These are phyloP conservation scores for Calycina herbarum DNA, from an alignment of 2,329 filamentous ascomycete genomes.

Conservation along the genomic window DNA sequence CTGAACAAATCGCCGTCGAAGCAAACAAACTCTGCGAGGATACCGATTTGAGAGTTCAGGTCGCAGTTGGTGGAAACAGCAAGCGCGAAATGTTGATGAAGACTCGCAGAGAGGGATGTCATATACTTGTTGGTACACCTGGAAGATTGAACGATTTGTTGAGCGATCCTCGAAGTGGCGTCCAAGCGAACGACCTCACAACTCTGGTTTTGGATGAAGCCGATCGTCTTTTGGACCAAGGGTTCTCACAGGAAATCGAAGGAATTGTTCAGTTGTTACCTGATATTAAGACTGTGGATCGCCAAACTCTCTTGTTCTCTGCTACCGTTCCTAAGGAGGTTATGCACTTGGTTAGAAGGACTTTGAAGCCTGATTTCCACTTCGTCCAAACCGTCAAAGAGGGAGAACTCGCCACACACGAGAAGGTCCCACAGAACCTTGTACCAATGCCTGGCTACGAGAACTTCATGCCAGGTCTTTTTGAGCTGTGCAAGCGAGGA, in stretches of 20 bases:
- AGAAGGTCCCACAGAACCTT: slow-evolving; percentile 77
- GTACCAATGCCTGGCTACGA: slow-evolving; percentile 67
- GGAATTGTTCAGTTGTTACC: slow-evolving; percentile 66
- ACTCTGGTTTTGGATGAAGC: slow-evolving; percentile 96
- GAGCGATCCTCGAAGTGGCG: slow-evolving; percentile 52
- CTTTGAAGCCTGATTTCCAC: slow-evolving; percentile 81
- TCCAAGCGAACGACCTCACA: slow-evolving; percentile 61
- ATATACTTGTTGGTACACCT: slow-evolving; percentile 87
- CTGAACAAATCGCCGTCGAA: slow-evolving; percentile 78
- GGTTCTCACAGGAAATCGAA: slow-evolving; percentile 67
- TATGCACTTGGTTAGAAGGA: slow-evolving; percentile 68
- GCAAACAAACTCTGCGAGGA: slow-evolving; percentile 49
- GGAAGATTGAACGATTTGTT: slow-evolving; percentile 80
- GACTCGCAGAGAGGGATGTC: slow-evolving; percentile 68
- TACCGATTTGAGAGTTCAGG: slow-evolving; percentile 55
- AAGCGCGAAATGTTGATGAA: slow-evolving; percentile 52
- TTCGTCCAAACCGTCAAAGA: slow-evolving; percentile 83
- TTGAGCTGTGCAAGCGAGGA: slow-evolving; percentile 48
- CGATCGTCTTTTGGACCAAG: slow-evolving; percentile 96
- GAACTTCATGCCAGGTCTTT: slow-evolving; percentile 73
- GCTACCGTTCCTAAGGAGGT: slow-evolving; percentile 88
- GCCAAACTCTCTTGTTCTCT: slow-evolving; percentile 93
- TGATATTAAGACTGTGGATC: slow-evolving; percentile 57
- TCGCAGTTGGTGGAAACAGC: slow-evolving; percentile 85
- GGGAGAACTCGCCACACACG: slow-evolving; percentile 82